Conservation (phyloP, 768 basidiomycete species). For the Dioszegia crocea region DNA sequence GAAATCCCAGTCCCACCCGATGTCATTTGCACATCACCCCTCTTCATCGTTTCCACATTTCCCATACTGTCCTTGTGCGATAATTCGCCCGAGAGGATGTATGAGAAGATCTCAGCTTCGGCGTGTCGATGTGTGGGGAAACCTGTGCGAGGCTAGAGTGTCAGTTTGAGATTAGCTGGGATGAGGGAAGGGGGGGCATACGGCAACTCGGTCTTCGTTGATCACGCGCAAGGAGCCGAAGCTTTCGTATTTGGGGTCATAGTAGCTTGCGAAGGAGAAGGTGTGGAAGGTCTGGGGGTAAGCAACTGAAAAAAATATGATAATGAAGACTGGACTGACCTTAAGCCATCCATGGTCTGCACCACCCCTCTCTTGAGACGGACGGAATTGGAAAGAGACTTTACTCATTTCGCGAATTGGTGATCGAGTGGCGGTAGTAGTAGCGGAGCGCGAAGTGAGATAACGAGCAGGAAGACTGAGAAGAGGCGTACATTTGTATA, state of each 20-base stretch:
- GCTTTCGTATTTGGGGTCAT: conserved; percentile 57
- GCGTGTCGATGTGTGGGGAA: conserved; percentile 70
- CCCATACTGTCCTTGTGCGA: conserved; percentile 80
- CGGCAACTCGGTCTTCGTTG: conserved; percentile 60
- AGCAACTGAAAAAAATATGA: background rate
- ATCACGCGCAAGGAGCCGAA: conserved; percentile 80
- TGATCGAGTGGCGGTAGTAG: background rate
- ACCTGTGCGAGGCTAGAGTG: conserved; percentile 57
- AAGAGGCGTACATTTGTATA: background rate
- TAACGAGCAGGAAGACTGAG: background rate
- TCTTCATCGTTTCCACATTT: conserved; percentile 79
- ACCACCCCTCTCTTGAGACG: conserved; percentile 63
- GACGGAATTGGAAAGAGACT: conserved; percentile 51
- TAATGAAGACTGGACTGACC: conserved; percentile 56
- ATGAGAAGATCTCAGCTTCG: conserved; percentile 88
- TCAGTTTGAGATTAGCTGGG: background rate
- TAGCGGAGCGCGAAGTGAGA: background rate
- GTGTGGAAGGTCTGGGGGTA: conserved; percentile 44
- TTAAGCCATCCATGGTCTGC: conserved; percentile 83
- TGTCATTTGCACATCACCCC: conserved; percentile 87
- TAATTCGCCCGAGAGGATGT: conserved; percentile 59
- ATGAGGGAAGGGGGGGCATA: conserved; percentile 15
- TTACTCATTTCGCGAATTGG: conserved; percentile 4
- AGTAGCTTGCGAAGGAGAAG: conserved; percentile 56
- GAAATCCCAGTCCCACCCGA: conserved; percentile 87